Base-by-base conservation (phyloP, 352 stramenopile genomes). In the Phytophthora megakarya region DNA sequence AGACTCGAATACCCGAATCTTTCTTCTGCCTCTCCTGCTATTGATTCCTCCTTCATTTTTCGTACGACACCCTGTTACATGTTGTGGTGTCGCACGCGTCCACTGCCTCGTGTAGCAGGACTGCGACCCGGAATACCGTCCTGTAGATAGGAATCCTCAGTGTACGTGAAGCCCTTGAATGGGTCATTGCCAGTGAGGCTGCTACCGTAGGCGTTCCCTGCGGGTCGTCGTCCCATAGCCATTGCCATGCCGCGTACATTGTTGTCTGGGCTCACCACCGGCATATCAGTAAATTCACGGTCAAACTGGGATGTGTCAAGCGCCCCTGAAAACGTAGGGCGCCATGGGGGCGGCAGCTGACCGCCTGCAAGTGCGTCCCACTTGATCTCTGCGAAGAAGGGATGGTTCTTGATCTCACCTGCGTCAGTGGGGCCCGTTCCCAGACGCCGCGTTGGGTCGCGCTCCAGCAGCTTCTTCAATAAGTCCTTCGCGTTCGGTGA, bases 291-390 rank as follows among this genome's bases (percentile, higher is more conserved):
- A 60, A 98, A 98, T 75, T 99, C 97, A 53, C 88, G 84, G 81
- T 99, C 97, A 57, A 99, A 99, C 81, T 98, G 96, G 55, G 93
- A 98, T 37, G 96, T 99, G 80, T 99, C 96, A n/a, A 98, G 74
- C 39, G 81, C 96, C 21, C 91, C 87, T 19, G 87, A 92, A 62
- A 99, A 97, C 23, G 88, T 90, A 16, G 97, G 97, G 21, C 86
- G 77, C 95, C 95, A 99, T 33, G 96, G 96, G 44, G 96, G 88
- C 32, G 84, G 60, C 25, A 98, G 40, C 43, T 89, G 69, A 13
- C 83, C 78, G 12, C 65, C 43, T 47, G 75, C 70, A 7, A 94
- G 69, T 25, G 68, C 68, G 40, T 92, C 81, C 86, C 86, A 95
- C 35, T 93, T 73, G 46, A 93, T 92, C 50, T 91, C 81, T 30